Conservation (phyloP, 768 basidiomycete species). For the Gloeopeniophorella convolvens region DNA sequence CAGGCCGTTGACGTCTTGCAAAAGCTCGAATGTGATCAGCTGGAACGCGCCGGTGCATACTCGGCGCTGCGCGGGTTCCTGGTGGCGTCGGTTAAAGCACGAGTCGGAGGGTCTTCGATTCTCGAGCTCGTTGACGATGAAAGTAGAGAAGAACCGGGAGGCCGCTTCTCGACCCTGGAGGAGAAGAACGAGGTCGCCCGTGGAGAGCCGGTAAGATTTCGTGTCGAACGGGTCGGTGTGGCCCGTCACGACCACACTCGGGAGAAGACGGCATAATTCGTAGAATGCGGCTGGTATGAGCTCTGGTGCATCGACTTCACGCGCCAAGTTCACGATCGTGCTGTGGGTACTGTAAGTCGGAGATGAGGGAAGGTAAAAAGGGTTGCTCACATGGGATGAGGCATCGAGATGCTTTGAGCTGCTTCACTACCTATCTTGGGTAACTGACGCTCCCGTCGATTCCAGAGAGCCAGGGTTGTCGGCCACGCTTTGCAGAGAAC, state of each 20-base stretch:
- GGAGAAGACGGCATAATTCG: slow-evolving; percentile 64
- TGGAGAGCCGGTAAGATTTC: slow-evolving; percentile 37
- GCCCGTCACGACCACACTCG: slow-evolving; percentile 55
- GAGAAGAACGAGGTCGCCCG: slow-evolving; percentile 50
- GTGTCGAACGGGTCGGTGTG: slow-evolving; percentile 34
- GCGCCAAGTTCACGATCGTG: slow-evolving; percentile 60
- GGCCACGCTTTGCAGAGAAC: slow-evolving; percentile 54
- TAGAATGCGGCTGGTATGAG: slow-evolving; percentile 75
- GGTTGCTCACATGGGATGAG: slow-evolving; percentile 61
- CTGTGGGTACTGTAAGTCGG: slow-evolving; percentile 29
- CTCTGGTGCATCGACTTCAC: slow-evolving; percentile 45
- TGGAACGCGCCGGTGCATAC: slow-evolving; percentile 19
- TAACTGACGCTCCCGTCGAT: slow-evolving; percentile 53
- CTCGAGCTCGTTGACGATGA: slow-evolving; percentile 70
- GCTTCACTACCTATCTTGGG: slow-evolving; percentile 46
- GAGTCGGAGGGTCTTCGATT: slow-evolving; percentile 44
- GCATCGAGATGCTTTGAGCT: slow-evolving; percentile 45
- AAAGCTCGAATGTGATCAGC: slow-evolving; percentile 15
- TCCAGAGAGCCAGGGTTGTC: slow-evolving; percentile 56
- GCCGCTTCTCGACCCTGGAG: slow-evolving; percentile 67
- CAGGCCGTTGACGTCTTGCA: slow-evolving; percentile 19
- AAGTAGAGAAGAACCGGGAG: slow-evolving; percentile 69
- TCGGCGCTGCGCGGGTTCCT: slow-evolving; percentile 4
- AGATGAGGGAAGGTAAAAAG: no score
- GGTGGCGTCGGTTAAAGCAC: slow-evolving; percentile 15